A percentile compares a stretch with the other conserved stretches of the same genome.
Conservation (phyloP, 306 rosid species). For the Castanea crenata region DNA sequence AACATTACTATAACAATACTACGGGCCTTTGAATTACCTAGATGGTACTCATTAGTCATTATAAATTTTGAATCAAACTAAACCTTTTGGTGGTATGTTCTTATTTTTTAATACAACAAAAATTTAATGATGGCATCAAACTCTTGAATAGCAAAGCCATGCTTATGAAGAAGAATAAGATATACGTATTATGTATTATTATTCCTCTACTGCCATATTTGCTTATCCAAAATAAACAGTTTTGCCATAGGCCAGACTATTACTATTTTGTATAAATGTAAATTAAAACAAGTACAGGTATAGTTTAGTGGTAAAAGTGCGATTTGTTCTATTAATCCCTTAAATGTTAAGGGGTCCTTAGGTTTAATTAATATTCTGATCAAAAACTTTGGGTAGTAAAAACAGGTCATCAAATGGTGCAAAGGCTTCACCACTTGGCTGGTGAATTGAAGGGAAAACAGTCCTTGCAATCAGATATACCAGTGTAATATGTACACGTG, state of each 20-base stretch:
- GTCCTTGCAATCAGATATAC: constrained; percentile 44
- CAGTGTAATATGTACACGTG: too few relatives aligned
- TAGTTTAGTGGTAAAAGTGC: too few relatives aligned
- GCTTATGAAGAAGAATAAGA: not conserved
- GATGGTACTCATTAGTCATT: not conserved
- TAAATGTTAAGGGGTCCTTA: too few relatives aligned
- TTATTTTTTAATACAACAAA: not conserved
- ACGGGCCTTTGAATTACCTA: not conserved
- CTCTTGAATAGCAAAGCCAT: not conserved
- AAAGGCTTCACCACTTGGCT: constrained; percentile 83
- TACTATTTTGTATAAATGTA: too few relatives aligned
- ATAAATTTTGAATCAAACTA: not conserved
- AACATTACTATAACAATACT: too few relatives aligned
- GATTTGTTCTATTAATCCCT: too few relatives aligned
- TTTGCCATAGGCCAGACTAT: constrained; percentile 42
- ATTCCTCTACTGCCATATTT: constrained; percentile 67
- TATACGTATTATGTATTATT: not conserved
- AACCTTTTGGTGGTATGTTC: not conserved
- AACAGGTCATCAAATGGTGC: constrained; percentile 88
- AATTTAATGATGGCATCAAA: not conserved
- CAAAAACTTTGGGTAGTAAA: constrained; percentile 29
- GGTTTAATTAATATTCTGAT: too few relatives aligned
- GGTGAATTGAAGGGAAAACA: constrained; percentile 78
- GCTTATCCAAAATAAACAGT: constrained; percentile 84
- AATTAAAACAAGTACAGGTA: too few relatives aligned